Evolutionary conservation across 2,329 filamentous ascomycete genomes (phyloP).

Genomic region (Sporothrix luriei): DNA sequence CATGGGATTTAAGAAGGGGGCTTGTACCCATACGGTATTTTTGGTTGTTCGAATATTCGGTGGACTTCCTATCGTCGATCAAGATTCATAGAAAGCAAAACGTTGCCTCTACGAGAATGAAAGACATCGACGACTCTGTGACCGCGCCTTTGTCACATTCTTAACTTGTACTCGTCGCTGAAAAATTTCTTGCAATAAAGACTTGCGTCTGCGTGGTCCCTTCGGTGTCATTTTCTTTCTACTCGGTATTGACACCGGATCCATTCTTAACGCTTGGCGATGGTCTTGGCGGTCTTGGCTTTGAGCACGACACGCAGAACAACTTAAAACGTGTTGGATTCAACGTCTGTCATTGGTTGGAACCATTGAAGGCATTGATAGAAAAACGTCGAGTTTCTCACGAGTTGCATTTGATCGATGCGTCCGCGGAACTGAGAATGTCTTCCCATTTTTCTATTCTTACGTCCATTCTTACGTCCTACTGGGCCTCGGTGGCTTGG

Average conservation of each 20-base stretch:
- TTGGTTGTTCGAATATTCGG: background rate
- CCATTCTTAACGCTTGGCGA: background rate
- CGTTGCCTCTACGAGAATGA: background rate
- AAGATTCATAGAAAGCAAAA: background rate
- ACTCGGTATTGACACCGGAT: background rate
- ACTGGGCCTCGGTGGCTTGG: constrained; percentile 10
- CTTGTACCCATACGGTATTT: background rate
- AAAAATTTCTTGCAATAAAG: background rate
- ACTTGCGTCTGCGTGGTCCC: background rate
- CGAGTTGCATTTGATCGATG: constrained; percentile 2
- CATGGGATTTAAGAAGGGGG: background rate
- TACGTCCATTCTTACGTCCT: background rate
- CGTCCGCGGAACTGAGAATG: background rate
- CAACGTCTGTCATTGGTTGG: background rate
- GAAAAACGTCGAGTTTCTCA: background rate
- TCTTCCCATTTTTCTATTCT: background rate
- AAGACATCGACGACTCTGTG: background rate
- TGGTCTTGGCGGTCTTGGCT: constrained; percentile 8
- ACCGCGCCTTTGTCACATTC: background rate
- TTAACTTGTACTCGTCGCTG: background rate
- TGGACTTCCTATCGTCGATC: background rate
- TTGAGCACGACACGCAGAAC: background rate
- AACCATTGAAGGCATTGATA: background rate
- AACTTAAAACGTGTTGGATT: background rate
- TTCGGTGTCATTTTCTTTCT: background rate